Evolutionary conservation across 2,329 filamentous ascomycete genomes (phyloP).

Genomic region (Xylariomycetidae sp.): DNA sequence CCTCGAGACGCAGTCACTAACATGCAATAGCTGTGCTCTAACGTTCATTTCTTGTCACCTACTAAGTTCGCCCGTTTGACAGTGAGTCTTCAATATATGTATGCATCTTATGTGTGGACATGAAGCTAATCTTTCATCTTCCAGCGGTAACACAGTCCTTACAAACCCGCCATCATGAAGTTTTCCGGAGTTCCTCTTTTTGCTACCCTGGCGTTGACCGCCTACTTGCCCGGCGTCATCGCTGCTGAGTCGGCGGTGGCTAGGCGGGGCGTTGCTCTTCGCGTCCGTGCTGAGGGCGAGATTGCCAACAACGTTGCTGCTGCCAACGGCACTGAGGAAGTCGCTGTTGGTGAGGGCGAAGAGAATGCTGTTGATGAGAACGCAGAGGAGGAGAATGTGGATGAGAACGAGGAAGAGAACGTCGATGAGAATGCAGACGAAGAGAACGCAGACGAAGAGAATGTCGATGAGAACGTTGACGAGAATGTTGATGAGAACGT

Average conservation of each 20-base stretch:
- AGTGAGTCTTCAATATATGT: slow-evolving; percentile 11
- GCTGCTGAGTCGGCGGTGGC: slow-evolving; percentile 6
- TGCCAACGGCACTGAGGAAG: slow-evolving; percentile 12
- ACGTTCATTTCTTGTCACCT: slow-evolving; percentile 15
- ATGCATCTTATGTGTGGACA: background rate
- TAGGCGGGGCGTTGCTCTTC: slow-evolving; percentile 2
- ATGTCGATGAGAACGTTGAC: slow-evolving; percentile 4
- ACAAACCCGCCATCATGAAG: slow-evolving; percentile 19
- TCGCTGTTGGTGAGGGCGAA: slow-evolving; percentile 6
- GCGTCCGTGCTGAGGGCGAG: background rate
- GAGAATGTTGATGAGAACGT: slow-evolving; percentile 6
- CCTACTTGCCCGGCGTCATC: slow-evolving; percentile 16
- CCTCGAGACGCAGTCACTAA: slow-evolving; percentile 6
- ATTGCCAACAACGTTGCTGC: slow-evolving; percentile 11
- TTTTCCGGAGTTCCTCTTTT: slow-evolving; percentile 17
- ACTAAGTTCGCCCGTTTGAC: slow-evolving; percentile 17
- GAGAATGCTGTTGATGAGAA: slow-evolving; percentile 12
- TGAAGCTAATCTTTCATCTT: slow-evolving; percentile 4
- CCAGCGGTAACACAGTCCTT: slow-evolving; percentile 11
- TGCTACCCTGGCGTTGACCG: slow-evolving; percentile 20
- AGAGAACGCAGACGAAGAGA: slow-evolving; percentile 6
- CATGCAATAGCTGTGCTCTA: slow-evolving; percentile 22
- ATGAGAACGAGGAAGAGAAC: slow-evolving; percentile 10
- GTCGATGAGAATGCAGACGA: no score
- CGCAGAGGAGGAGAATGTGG: slow-evolving; percentile 7